phyloP scores from a whole-genome alignment of 2,329 filamentous ascomycete species.

The Neopestalotiopsis sp. region DNA sequence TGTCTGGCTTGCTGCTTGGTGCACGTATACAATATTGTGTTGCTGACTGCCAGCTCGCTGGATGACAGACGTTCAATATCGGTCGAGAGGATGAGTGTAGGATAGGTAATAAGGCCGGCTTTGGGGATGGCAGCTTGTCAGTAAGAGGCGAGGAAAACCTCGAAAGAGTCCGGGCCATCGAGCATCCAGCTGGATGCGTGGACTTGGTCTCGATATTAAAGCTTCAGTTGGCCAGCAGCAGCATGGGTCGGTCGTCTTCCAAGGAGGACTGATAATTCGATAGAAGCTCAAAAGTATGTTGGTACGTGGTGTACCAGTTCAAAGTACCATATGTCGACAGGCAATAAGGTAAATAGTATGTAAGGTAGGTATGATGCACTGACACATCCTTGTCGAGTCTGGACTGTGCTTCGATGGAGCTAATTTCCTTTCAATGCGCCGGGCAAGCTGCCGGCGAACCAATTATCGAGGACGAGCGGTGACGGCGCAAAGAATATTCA shows the following conservation, averaged over 20 bases:
- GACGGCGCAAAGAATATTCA: conserved; percentile 11
- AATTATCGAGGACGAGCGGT: conserved; percentile 12
- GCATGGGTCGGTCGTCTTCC: background rate
- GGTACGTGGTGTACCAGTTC: background rate
- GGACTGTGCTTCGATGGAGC: background rate
- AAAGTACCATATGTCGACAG: too few relatives aligned
- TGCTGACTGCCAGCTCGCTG: background rate
- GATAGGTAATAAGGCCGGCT: background rate
- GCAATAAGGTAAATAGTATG: too few relatives aligned
- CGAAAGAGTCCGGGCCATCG: background rate
- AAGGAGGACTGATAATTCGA: background rate
- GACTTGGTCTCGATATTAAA: conserved; percentile 7
- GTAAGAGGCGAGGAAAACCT: background rate
- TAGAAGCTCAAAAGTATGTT: background rate
- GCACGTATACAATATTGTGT: background rate
- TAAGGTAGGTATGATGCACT: background rate
- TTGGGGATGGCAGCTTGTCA: too few relatives aligned
- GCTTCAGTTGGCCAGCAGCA: conserved; percentile 1
- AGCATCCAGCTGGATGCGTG: conserved; percentile 2
- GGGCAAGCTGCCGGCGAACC: conserved; percentile 2
- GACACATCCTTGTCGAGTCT: background rate
- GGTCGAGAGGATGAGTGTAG: background rate
- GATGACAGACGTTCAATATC: background rate
- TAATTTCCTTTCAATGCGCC: conserved; percentile 15
- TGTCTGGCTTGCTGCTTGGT: background rate